Conservation (phyloP, 768 basidiomycete genomes). For the Phylloporus rhodoxanthus region DNA sequence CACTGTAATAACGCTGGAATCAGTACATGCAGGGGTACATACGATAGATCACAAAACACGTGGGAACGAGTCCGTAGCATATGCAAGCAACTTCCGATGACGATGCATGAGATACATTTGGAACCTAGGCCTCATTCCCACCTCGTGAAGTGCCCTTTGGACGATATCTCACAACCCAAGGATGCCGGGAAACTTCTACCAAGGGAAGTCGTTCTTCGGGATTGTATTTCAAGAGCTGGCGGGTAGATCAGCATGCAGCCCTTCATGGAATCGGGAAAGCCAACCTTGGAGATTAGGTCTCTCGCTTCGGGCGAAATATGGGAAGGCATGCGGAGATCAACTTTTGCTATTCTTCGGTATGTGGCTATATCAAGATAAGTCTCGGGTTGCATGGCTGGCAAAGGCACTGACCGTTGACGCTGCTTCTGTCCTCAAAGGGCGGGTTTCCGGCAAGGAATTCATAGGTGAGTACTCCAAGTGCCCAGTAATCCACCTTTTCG, state of each 20-base stretch:
- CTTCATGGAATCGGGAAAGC: background rate
- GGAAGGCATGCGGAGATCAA: conserved; percentile 59
- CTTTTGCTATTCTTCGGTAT: conserved; percentile 80
- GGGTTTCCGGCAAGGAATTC: conserved; percentile 86
- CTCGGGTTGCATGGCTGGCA: background rate
- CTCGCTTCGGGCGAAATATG: conserved; percentile 40
- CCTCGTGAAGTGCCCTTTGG: conserved; percentile 40
- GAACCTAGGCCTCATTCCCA: conserved; percentile 18
- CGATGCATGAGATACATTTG: background rate
- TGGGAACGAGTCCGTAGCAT: background rate
- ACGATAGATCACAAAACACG: conserved; percentile 8
- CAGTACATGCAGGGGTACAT: conserved; percentile 14
- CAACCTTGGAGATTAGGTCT: conserved; percentile 42
- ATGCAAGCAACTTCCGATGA: background rate
- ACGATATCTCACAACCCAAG: conserved; percentile 77
- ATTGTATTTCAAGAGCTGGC: conserved; percentile 77
- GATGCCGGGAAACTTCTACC: conserved; percentile 68
- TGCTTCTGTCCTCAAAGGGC: conserved; percentile 81
- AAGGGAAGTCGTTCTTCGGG: conserved; percentile 74
- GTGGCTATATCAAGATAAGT: conserved; percentile 51
- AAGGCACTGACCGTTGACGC: conserved; percentile 59
- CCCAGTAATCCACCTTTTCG: conserved; percentile 94
- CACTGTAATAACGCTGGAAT: background rate
- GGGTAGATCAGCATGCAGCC: conserved; percentile 9
- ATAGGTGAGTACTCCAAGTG: conserved; percentile 91